Percentiles rank a stretch among this genome's conserved stretches.
Conservation (phyloP, 148 eudicot genomes). For the Arctostaphylos glauca region DNA sequence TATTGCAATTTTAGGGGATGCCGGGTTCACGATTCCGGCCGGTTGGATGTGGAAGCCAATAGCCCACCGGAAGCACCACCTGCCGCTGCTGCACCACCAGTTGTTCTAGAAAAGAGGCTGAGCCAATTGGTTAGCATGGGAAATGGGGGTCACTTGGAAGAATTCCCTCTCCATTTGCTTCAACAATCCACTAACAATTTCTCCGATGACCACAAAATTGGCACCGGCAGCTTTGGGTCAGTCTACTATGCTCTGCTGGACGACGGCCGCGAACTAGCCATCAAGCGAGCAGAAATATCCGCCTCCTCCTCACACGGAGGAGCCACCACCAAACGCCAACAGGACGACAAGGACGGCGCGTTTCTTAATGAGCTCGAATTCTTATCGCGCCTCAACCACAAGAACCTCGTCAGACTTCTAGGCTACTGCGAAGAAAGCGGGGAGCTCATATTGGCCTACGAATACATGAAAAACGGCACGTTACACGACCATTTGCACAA, state of each 20-base stretch:
- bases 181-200: constrained; percentile 58
- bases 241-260: constrained; percentile 61
- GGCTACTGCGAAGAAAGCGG: constrained; percentile 67
- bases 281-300: constrained; percentile 61
- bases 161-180: constrained; percentile 52
- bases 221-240: constrained; percentile 80
- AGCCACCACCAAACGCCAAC: constrained; percentile 27
- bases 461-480: constrained; percentile 67
- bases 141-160: constrained; percentile 47
- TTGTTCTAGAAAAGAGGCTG: constrained; percentile 49
- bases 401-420: constrained; percentile 58
- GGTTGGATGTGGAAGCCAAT: constrained; percentile 35
- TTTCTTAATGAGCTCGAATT: constrained; percentile 71
- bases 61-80: neutral
- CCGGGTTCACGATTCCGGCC: constrained; percentile 84
- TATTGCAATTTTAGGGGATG: constrained; percentile 36
- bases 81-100: neutral
- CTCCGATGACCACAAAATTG: constrained; percentile 58
- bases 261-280: constrained; percentile 61
- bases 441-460: constrained; percentile 70
- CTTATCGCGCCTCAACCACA: constrained; percentile 81
- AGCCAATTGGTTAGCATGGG: constrained; percentile 68
- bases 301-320: constrained; percentile 10
- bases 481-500: constrained; percentile 77
- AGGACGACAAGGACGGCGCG: constrained; percentile 64